These are phyloP conservation scores for Collybiopsis confluens DNA, from an alignment of 768 basidiomycete genomes.

Conservation along the genomic window DNA sequence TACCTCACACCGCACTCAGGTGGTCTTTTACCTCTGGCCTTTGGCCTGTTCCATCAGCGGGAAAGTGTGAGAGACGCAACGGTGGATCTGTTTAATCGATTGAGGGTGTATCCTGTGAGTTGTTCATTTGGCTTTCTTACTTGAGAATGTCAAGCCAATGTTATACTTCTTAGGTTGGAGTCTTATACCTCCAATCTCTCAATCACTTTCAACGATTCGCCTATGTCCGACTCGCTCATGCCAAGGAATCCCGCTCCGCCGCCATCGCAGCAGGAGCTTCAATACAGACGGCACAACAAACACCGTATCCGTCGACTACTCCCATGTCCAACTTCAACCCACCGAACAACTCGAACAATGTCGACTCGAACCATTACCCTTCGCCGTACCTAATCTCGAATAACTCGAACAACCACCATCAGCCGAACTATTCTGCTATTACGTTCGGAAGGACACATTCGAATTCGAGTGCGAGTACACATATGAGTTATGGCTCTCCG, in stretches of 20 bases:
- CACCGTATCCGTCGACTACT: not conserved
- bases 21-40: slow-evolving; percentile 81
- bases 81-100: slow-evolving; percentile 77
- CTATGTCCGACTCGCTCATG: slow-evolving; percentile 78
- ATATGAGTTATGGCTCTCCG: slow-evolving; percentile 1
- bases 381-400: no score
- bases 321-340: not conserved
- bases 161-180: slow-evolving; percentile 59
- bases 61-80: slow-evolving; percentile 73
- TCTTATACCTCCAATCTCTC: slow-evolving; percentile 68
- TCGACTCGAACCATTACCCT: no score
- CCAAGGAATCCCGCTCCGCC: slow-evolving; percentile 39
- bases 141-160: no score
- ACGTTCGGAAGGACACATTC: slow-evolving; percentile 4
- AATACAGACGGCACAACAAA: not conserved
- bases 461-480: slow-evolving; percentile 4
- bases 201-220: slow-evolving; percentile 91
- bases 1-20: slow-evolving; percentile 70
- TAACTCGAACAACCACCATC: no score
- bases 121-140: slow-evolving; percentile 4
- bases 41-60: slow-evolving; percentile 87
- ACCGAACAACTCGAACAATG: not conserved
- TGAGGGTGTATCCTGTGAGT: slow-evolving; percentile 74
- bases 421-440: not conserved
- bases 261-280: not conserved